Conservation (phyloP, 2,329 filamentous ascomycete species). For the Aspergillus jensenii region DNA sequence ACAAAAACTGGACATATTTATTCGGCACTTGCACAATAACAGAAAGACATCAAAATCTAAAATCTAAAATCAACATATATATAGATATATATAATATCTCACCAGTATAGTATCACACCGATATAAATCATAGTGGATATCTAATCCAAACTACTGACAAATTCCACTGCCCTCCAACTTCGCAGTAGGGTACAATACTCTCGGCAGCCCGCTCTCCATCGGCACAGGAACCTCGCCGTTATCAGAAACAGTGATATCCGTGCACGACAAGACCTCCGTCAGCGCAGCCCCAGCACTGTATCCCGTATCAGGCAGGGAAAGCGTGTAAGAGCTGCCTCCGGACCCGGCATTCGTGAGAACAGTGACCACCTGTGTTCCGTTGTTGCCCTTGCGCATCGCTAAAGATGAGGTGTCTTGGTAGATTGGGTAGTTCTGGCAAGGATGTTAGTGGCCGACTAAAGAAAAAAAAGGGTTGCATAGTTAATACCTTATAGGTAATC, state of each 20-base stretch:
- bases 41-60: background rate
- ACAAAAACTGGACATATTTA: too few relatives aligned
- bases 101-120: background rate
- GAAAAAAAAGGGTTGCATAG: background rate
- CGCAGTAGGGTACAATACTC: slow-evolving; percentile 32
- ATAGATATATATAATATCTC: background rate
- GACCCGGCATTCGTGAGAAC: slow-evolving; percentile 47
- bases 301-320: slow-evolving; percentile 25
- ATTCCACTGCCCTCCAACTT: slow-evolving; percentile 12
- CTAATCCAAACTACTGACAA: background rate
- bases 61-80: background rate
- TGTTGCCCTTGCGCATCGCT: slow-evolving; percentile 43
- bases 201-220: slow-evolving; percentile 46
- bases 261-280: slow-evolving; percentile 41
- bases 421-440: slow-evolving; percentile 37
- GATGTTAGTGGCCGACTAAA: background rate
- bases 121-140: background rate
- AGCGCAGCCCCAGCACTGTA: slow-evolving; percentile 24
- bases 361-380: slow-evolving; percentile 41
- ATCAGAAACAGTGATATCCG: slow-evolving; percentile 40
- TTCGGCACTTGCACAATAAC: too few relatives aligned
- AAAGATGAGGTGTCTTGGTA: slow-evolving; percentile 46
- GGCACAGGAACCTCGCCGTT: slow-evolving; percentile 46
- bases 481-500: slow-evolving; percentile 35
- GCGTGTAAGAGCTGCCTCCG: slow-evolving; percentile 23